Evolutionary conservation across 1,284 basidiomycete genomes (phyloP).

Genomic region (Cerrena zonata): DNA sequence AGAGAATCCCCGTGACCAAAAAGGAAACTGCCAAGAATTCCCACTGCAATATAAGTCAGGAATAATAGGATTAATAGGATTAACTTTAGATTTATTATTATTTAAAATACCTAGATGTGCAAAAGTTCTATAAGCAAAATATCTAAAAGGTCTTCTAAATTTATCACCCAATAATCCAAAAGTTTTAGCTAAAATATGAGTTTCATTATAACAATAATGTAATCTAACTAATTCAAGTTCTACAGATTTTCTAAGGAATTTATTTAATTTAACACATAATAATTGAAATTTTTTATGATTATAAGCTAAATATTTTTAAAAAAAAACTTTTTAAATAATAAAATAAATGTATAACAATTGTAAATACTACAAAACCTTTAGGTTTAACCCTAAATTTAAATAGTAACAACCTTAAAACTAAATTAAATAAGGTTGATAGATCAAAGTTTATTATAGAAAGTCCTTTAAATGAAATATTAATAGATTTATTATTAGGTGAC

Average conservation of each 20-base stretch:
- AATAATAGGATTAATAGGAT: slow-evolving; percentile 5
- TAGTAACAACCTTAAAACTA: background rate
- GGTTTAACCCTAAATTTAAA: too few species aligned
- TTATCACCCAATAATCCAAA: slow-evolving; percentile 7
- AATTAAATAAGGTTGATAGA: background rate
- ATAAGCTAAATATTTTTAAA: slow-evolving; percentile 8
- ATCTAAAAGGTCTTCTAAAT: slow-evolving; percentile 5
- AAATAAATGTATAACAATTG: slow-evolving; percentile 26
- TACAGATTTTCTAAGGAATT: slow-evolving; percentile 9
- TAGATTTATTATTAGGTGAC: slow-evolving; percentile 13
- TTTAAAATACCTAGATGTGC: slow-evolving; percentile 1
- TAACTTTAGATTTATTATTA: slow-evolving; percentile 6
- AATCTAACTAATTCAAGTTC: slow-evolving; percentile 10
- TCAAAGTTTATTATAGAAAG: background rate
- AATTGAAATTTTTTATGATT: slow-evolving; percentile 8
- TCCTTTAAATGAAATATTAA: slow-evolving; percentile 8
- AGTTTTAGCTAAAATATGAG: slow-evolving; percentile 10
- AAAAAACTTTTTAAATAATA: slow-evolving; percentile 14
- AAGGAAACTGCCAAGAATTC: slow-evolving; percentile 6
- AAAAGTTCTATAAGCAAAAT: slow-evolving; percentile 3
- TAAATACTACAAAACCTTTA: too few species aligned
- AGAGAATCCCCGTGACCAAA: too few species aligned
- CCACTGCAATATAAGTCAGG: slow-evolving; percentile 6
- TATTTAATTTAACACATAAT: slow-evolving; percentile 10
- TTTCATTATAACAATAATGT: slow-evolving; percentile 8